Percentiles rank a stretch among this genome's conserved stretches.
phyloP scores from a whole-genome alignment of 352 stramenopile species.

The Pythium sukuiense region DNA sequence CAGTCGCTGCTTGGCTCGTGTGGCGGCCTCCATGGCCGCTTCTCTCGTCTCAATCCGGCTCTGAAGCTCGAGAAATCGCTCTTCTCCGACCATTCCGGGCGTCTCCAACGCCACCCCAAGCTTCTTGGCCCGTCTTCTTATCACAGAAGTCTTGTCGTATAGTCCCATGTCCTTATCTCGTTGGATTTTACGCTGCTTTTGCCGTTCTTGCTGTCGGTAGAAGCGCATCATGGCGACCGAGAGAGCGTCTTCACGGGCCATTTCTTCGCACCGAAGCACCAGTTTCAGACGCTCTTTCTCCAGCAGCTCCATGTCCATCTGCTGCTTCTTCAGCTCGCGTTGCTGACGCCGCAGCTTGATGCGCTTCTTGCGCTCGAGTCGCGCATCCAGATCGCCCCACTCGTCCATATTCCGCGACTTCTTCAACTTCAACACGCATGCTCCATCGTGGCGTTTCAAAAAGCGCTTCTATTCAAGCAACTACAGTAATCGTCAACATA shows the following conservation, averaged over 20 bases:
- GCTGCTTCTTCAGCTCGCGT: constrained; percentile 40
- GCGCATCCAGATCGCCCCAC: constrained; percentile 47
- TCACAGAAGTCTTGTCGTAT: constrained; percentile 29
- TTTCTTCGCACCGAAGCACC: constrained; percentile 40
- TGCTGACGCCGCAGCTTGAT: constrained; percentile 45
- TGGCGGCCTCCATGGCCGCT: constrained; percentile 22
- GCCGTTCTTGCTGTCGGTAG: constrained; percentile 25
- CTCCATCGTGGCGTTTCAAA: constrained; percentile 1
- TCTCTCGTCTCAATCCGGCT: constrained; percentile 39
- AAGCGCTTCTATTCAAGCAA: constrained; percentile 10
- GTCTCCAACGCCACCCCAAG: constrained; percentile 42
- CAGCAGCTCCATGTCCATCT: constrained; percentile 29
- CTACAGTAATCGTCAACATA: neutral
- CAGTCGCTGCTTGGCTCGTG: constrained; percentile 38
- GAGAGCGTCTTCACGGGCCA: constrained; percentile 51
- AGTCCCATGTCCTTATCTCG: constrained; percentile 42
- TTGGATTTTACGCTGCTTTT: constrained; percentile 13
- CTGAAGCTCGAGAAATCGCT: constrained; percentile 38
- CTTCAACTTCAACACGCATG: constrained; percentile 14
- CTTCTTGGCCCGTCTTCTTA: constrained; percentile 29
- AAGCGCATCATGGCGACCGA: constrained; percentile 43
- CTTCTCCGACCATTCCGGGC: constrained; percentile 26
- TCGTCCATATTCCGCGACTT: constrained; percentile 26
- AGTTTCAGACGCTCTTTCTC: constrained; percentile 39
- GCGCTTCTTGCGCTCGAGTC: constrained; percentile 49